Percentiles rank a stretch among this genome's conserved stretches.
Evolutionary conservation across 1,139 yeast genomes (phyloP).

Genomic region (Scheffersomyces quercinus): DNA sequence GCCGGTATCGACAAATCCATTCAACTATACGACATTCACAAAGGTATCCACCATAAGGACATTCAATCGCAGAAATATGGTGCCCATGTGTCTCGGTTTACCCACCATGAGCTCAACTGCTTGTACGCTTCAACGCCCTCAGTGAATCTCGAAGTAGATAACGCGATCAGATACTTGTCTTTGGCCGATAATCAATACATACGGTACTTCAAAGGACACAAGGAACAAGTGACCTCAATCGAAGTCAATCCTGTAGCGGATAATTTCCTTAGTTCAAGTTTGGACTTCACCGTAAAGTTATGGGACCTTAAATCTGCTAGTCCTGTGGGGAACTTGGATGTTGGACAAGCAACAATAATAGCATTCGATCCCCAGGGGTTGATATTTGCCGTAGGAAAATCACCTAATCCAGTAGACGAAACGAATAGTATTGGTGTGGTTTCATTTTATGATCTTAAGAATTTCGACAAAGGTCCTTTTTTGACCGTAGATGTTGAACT

Average conservation of each 20-base stretch:
- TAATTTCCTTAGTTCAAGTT: slow-evolving; percentile 64
- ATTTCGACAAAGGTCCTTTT: slow-evolving; percentile 59
- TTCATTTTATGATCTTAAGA: slow-evolving; percentile 58
- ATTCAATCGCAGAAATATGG: slow-evolving; percentile 90
- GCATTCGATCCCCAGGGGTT: slow-evolving; percentile 85
- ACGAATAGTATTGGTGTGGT: slow-evolving; percentile 15
- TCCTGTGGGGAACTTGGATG: slow-evolving; percentile 62
- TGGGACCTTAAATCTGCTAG: slow-evolving; percentile 79
- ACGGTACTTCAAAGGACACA: slow-evolving; percentile 87
- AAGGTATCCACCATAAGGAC: slow-evolving; percentile 66
- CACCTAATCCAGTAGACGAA: slow-evolving; percentile 12
- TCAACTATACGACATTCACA: slow-evolving; percentile 76
- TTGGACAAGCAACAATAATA: slow-evolving; percentile 53
- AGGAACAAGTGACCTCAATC: slow-evolving; percentile 66
- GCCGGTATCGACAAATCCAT: slow-evolving; percentile 82
- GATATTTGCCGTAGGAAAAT: slow-evolving; percentile 71
- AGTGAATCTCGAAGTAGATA: slow-evolving; percentile 43
- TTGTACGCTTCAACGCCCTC: slow-evolving; percentile 76
- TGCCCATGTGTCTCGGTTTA: slow-evolving; percentile 80
- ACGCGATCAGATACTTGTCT: slow-evolving; percentile 74
- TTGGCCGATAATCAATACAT: slow-evolving; percentile 77
- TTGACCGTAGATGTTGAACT: slow-evolving; percentile 31
- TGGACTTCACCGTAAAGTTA: slow-evolving; percentile 76
- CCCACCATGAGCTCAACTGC: slow-evolving; percentile 73
- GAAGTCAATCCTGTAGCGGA: slow-evolving; percentile 78